Evolutionary conservation across 805 yeast species (phyloP), one percentile per base, ranked within the genome.

Genomic region (Wickerhamomyces silvicola): DNA sequence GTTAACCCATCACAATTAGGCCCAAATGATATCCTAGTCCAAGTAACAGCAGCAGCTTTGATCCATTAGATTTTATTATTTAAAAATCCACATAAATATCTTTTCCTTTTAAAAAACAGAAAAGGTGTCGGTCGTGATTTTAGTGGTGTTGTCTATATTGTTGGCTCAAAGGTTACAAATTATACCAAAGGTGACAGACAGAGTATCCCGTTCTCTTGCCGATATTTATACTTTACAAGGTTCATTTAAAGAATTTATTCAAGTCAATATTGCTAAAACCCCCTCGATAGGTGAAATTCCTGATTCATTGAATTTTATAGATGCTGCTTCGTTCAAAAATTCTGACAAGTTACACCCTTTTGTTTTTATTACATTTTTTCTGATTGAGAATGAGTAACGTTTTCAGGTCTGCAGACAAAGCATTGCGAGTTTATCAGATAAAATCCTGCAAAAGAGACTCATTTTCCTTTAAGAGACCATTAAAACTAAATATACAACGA

Each of bases 311-410:
- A 36, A 65, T 4, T 53, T 62, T 34, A 61, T 44, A 17, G 67
- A 78, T 40, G 81, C 78, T 30, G 81, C 82, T 3, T 70, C 84
- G 1, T 69, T 72, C 57, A n/a, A n/a, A n/a, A n/a, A n/a, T n/a
- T n/a, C n/a, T n/a, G n/a, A n/a, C n/a, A n/a, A n/a, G n/a, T n/a
- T n/a, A n/a, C n/a, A n/a, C n/a, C n/a, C n/a, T n/a, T n/a, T n/a
- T n/a, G n/a, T n/a, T n/a, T n/a, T n/a, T n/a, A n/a, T n/a, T n/a
- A n/a, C n/a, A n/a, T n/a, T n/a, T n/a, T n/a, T n/a, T n/a, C n/a
- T n/a, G n/a, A n/a, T n/a, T n/a, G n/a, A n/a, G n/a, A n/a, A n/a
- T n/a, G n/a, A n/a, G n/a, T n/a, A n/a, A n/a, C n/a, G n/a, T n/a
- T n/a, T n/a, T n/a, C n/a, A n/a, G n/a, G n/a, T n/a, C n/a, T n/a